Percentiles rank a stretch among this genome's conserved stretches.
Conservation (phyloP, 108 stramenopile genomes). For the Cyclotella cryptica region DNA sequence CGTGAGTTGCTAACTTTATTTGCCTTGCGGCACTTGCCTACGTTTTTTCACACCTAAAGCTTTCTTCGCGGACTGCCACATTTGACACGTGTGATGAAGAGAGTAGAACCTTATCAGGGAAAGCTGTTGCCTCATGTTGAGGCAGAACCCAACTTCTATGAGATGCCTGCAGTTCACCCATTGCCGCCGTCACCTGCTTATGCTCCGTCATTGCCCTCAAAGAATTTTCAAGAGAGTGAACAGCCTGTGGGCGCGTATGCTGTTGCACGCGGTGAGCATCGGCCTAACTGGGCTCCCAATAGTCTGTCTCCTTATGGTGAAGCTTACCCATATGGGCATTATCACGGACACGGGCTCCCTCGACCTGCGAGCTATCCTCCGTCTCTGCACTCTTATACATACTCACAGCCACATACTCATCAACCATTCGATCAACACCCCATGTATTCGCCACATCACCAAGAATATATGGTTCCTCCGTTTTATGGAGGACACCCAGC, state of each 20-base stretch:
- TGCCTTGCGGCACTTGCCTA: too few relatives aligned
- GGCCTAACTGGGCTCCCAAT: background rate
- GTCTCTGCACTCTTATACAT: background rate
- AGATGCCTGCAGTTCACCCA: slow-evolving; percentile 21
- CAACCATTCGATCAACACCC: background rate
- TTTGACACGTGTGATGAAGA: slow-evolving; percentile 41
- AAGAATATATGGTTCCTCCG: background rate
- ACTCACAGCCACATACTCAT: slow-evolving; percentile 4
- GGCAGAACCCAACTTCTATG: slow-evolving; percentile 43
- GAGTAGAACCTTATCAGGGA: slow-evolving; percentile 27
- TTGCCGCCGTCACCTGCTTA: slow-evolving; percentile 11
- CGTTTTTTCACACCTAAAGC: background rate
- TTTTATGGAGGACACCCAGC: background rate
- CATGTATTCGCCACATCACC: too few relatives aligned
- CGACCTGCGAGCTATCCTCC: background rate
- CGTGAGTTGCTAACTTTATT: background rate
- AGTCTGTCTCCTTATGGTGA: background rate
- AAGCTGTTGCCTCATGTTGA: slow-evolving; percentile 29
- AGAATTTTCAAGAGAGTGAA: background rate
- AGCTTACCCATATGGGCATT: background rate
- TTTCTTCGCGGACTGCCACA: slow-evolving; percentile 34
- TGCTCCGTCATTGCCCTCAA: background rate
- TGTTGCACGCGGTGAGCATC: background rate
- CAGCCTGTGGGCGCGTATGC: background rate
- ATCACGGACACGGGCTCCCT: background rate